Conservation (phyloP, 139 green algal species). For the Desmodesmus armatus region DNA sequence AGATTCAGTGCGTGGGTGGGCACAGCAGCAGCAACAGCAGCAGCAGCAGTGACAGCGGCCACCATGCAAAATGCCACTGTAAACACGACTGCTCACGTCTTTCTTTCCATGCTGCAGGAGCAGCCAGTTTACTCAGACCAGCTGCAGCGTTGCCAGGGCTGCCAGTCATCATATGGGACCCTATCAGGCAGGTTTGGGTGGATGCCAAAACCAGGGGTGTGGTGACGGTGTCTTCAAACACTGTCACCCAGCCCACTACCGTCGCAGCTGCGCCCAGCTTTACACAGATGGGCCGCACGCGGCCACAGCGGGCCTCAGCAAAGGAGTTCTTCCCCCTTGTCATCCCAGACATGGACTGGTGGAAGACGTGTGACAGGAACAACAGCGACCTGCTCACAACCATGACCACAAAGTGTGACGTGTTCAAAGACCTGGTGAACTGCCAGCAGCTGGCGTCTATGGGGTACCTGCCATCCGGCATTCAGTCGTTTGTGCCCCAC, state of each 20-base stretch:
- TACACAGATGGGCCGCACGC: conserved; percentile 19
- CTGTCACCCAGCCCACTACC: conserved; percentile 14
- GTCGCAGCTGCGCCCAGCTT: not conserved
- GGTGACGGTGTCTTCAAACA: conserved; percentile 28
- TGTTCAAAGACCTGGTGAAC: conserved; percentile 35
- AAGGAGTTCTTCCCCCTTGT: conserved; percentile 31
- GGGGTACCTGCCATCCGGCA: conserved; percentile 36
- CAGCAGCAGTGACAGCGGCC: not conserved
- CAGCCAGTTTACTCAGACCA: too few species aligned
- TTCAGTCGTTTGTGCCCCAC: conserved; percentile 33
- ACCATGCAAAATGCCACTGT: too few species aligned
- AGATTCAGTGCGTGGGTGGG: too few species aligned
- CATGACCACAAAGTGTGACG: conserved; percentile 25
- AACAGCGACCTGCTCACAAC: not conserved
- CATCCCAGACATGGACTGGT: conserved; percentile 15
- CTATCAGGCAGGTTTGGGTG: conserved; percentile 8
- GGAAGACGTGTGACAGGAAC: conserved; percentile 15
- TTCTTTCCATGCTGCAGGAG: too few species aligned
- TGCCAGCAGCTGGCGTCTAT: conserved; percentile 41
- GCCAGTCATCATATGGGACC: conserved; percentile 24
- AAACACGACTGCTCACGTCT: too few species aligned
- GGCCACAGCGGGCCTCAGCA: not conserved
- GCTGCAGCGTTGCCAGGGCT: too few species aligned
- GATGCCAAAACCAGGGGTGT: conserved; percentile 26
- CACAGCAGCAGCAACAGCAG: not conserved